These are phyloP conservation scores for Mucor saturninus DNA, from an alignment of 371 early-diverging fungal genomes.

Conservation along the genomic window DNA sequence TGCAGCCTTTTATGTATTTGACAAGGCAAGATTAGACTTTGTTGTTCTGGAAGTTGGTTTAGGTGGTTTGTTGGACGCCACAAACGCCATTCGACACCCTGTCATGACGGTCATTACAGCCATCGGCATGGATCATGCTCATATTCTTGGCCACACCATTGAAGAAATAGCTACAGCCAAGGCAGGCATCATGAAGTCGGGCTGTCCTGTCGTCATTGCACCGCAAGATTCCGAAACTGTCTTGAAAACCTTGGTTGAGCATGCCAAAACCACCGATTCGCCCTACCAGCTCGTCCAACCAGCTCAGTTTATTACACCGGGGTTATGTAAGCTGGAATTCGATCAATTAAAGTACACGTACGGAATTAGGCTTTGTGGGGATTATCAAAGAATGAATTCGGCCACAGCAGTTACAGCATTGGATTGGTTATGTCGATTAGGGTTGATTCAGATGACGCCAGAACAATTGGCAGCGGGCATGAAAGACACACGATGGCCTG, in stretches of 20 bases:
- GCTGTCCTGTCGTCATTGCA: conserved; percentile 56
- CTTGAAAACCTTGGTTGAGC: conserved; percentile 34
- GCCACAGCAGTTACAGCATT: conserved; percentile 76
- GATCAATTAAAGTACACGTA: conserved; percentile 32
- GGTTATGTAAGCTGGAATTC: conserved; percentile 9
- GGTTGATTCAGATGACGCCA: conserved; percentile 34
- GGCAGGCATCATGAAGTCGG: conserved; percentile 74
- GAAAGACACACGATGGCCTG: conserved; percentile 76
- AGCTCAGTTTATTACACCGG: conserved; percentile 19
- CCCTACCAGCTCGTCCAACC: conserved; percentile 27
- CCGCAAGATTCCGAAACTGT: conserved; percentile 54
- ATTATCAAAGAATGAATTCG: conserved; percentile 81
- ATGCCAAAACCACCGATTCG: conserved; percentile 42
- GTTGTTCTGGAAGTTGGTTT: conserved; percentile 85
- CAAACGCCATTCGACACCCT: conserved; percentile 70
- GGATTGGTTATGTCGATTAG: conserved; percentile 44
- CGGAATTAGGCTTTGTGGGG: conserved; percentile 70
- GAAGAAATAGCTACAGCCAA: conserved; percentile 76
- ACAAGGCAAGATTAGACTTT: conserved; percentile 56
- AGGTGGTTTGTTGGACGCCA: conserved; percentile 84
- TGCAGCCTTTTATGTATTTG: conserved; percentile 63
- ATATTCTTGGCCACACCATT: conserved; percentile 70
- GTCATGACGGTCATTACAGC: conserved; percentile 64
- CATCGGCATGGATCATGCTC: conserved; percentile 78
- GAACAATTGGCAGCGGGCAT: conserved; percentile 62